Base-by-base conservation (phyloP, 2,329 filamentous ascomycete species). In the Pezicula neosporulosa region DNA sequence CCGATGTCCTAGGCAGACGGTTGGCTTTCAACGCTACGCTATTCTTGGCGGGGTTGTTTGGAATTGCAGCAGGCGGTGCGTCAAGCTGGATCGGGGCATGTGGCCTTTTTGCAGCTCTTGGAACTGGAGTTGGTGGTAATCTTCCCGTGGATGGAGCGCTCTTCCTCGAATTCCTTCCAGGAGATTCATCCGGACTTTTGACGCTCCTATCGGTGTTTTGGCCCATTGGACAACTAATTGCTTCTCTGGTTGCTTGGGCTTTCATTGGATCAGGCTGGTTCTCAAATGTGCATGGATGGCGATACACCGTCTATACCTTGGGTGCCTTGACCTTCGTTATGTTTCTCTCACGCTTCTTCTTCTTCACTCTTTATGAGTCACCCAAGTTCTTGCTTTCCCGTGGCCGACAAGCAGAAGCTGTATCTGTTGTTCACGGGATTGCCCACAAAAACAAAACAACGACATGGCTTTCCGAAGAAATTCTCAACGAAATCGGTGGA, bases 181-280 rank as follows among this genome's bases (percentile, higher is more conserved):
- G 86, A 51, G 81, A 85, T 0, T 86, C 83, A n/a, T 84, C 83
- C 56, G 82, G 83, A 30, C 77, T 94, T 13, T 73, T 94, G 28
- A 94, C 89, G 0, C 75, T 93, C 44, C 75, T 95, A n/a, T 90
- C 87, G 6, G 81, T 91, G 7, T 94, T 89, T 86, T 96, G 90
- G 89, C 88, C 90, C 0, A 71, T 95, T 16, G 90, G 90, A 6
- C 89, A 94, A 64, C 76, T 95, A 7, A 78, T 86, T 50, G 83
- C 87, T 2, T 86, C 84, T 3, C 69, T 88, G 5, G 75, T 89
- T 44, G 89, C 86, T 6, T 93, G 88, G 89, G 86, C 77, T 43
- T 89, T 86, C 59, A 85, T 94, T 50, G 82, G 85, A 27, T 33
- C 30, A 13, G 82, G 8, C 7, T 53, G 51, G 24, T 63, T 58